A percentile compares a stretch with the other conserved stretches of the same genome.
phyloP scores from a whole-genome alignment of 306 rosid genomes.

The Sicyos edulis region DNA sequence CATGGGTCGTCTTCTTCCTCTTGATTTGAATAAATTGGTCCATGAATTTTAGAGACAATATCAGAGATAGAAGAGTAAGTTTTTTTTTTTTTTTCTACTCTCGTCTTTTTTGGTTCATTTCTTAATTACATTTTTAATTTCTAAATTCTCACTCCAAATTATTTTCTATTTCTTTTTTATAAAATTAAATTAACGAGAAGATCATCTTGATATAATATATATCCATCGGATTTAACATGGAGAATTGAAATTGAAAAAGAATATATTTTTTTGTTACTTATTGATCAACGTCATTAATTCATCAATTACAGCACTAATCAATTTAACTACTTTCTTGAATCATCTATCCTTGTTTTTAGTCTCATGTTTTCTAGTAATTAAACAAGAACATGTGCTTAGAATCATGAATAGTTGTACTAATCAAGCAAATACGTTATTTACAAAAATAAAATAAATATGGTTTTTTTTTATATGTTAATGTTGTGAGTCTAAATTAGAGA shows the following conservation, averaged over 20 bases:
- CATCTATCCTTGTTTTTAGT: not conserved
- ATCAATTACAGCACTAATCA: not conserved
- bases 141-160: constrained; percentile 17
- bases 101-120: constrained; percentile 27
- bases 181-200: constrained; percentile 67
- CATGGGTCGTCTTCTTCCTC: constrained; percentile 93
- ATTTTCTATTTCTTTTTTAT: constrained; percentile 32
- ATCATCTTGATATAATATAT: not conserved
- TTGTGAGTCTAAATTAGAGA: too few relatives aligned
- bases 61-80: constrained; percentile 15
- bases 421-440: not conserved
- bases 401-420: not conserved
- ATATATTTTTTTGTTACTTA: not conserved
- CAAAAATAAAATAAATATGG: too few relatives aligned
- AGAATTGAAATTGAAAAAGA: not conserved
- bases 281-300: not conserved
- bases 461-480: not conserved
- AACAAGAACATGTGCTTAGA: not conserved
- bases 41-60: constrained; percentile 11
- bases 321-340: not conserved
- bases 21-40: constrained; percentile 34
- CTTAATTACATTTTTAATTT: not conserved
- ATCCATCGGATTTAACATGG: not conserved
- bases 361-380: not conserved
- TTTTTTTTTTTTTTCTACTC: too few relatives aligned